A percentile compares a stretch with the other conserved stretches of the same genome.
phyloP scores from a whole-genome alignment of 352 stramenopile genomes.

The Albugo candida region DNA sequence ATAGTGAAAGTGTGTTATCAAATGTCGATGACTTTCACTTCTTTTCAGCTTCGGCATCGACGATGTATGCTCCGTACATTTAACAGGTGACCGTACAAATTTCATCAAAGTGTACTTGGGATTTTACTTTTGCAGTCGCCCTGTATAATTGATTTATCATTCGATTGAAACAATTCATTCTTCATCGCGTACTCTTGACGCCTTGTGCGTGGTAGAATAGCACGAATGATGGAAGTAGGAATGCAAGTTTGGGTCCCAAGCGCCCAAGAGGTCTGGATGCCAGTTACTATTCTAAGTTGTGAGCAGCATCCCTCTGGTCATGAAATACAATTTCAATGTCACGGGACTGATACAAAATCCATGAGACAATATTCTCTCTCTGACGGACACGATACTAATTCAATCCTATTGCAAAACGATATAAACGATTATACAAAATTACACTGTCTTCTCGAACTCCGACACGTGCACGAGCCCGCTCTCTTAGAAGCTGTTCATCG shows the following conservation, averaged over 20 bases:
- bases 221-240: constrained; percentile 43
- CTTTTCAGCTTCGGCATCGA: too few species aligned
- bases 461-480: constrained; percentile 69
- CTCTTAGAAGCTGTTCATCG: constrained; percentile 62
- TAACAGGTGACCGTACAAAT: too few species aligned
- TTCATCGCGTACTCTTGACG: too few species aligned
- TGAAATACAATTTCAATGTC: neutral
- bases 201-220: too few species aligned
- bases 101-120: too few species aligned
- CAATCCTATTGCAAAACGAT: neutral
- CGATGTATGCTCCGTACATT: too few species aligned
- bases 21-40: too few species aligned
- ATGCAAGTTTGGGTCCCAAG: constrained; percentile 67
- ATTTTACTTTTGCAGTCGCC: too few species aligned
- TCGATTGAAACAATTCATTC: too few species aligned
- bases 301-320: constrained; percentile 11
- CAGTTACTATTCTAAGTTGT: constrained; percentile 48
- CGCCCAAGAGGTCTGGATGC: constrained; percentile 35
- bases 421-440: constrained; percentile 8
- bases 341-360: neutral
- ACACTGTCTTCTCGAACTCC: constrained; percentile 49
- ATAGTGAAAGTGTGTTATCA: too few species aligned
- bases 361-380: neutral
- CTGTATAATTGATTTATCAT: too few species aligned
- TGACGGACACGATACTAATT: constrained; percentile 6